Percentiles rank a stretch among this genome's conserved stretches.
Conservation (phyloP, 129 eudicot genomes). For the Cynara cardunculus region DNA sequence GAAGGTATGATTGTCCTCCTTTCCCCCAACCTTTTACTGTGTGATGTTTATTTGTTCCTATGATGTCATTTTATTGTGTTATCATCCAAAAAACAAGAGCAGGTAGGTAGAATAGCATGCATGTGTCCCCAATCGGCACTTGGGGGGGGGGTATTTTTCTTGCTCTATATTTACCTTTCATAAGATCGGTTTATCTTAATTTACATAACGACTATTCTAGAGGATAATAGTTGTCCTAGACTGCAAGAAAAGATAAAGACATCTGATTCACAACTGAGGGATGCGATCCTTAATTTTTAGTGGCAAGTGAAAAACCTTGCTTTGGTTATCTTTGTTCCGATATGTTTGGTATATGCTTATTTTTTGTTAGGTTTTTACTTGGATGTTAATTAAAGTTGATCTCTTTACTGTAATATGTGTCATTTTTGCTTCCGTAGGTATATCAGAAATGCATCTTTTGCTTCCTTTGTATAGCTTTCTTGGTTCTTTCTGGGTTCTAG, state of each 20-base stretch:
- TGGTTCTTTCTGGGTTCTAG: not conserved
- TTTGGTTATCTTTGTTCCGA: not conserved
- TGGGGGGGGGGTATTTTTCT: not conserved
- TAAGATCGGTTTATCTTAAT: not conserved
- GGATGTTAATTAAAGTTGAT: not conserved
- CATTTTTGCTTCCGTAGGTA: not conserved
- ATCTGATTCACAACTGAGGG: not conserved
- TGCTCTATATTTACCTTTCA: not conserved
- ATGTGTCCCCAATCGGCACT: too few species aligned
- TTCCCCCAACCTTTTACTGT: not conserved
- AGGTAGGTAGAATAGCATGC: too few species aligned
- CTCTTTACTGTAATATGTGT: not conserved
- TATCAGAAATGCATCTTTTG: not conserved
- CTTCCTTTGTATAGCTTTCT: not conserved
- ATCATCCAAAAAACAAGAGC: too few species aligned
- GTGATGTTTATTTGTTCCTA: not conserved
- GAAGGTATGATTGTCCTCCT: conserved; percentile 42
- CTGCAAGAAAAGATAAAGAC: conserved; percentile 11
- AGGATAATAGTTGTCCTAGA: not conserved
- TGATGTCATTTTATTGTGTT: not conserved
- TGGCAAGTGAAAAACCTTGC: too few species aligned
- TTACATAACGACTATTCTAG: not conserved
- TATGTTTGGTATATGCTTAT: not conserved
- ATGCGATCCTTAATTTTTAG: not conserved
- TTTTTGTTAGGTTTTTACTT: not conserved